A percentile compares a stretch with the other conserved stretches of the same genome.
These are phyloP conservation scores for Sorghum bicolor DNA, from an alignment of 176 grass and related monocot species.

Conservation along the genomic window Sorghum_bicolor_NCBIv3 NC_012879.2:12672001-12672500, in stretches of 20 bases:
- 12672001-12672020: not conserved
- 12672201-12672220: slow-evolving; percentile 90
- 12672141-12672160: slow-evolving; percentile 67
- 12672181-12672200: slow-evolving; percentile 70
- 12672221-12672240: slow-evolving; percentile 63
- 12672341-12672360: not conserved
- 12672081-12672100: not conserved
- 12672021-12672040: not conserved
- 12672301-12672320: not conserved
- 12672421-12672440: no score
- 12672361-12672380: not conserved
- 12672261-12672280: not conserved
- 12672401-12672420: no score
- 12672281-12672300: slow-evolving; percentile 28
- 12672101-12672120: slow-evolving; percentile 40
- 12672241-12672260: slow-evolving; percentile 1
- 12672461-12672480: no score
- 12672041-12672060: not conserved
- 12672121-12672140: slow-evolving; percentile 61
- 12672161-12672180: slow-evolving; percentile 84
- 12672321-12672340: not conserved
- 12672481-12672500: no score
- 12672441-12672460: no score
- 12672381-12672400: slow-evolving; percentile 9
- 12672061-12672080: not conserved